Evolutionary conservation across 2,329 filamentous ascomycete genomes (phyloP), one percentile per base, ranked within the genome.

Genomic region (Penicillium brevicompactum): DNA sequence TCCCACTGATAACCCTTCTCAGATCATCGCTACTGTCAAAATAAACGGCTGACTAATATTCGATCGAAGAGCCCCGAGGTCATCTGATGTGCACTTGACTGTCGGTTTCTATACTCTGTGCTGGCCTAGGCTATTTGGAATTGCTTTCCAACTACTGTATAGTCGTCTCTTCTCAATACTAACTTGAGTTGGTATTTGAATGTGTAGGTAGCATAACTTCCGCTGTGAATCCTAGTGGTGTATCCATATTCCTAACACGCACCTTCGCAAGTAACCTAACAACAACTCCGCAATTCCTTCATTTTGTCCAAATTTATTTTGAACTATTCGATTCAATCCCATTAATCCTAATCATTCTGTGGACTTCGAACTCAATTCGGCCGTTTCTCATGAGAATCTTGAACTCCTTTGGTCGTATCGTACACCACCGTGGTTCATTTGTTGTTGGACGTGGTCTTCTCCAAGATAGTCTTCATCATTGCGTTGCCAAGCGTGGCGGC

Each of bases 381-480:
- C 34, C 34, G 34, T 37, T 37, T 37, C 34, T 37, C 34, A n/a
- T 37, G n/a, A n/a, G 4, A n/a, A 7, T n/a, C 4, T 37, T 37
- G 34, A 14, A n/a, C 34, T 7, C 34, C 14, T n/a, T 14, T n/a
- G 34, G 34, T 37, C 14, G 13, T 37, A 54, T 56, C 31, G 41
- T 46, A 54, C 47, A 49, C 22, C 37, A 21, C 37, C 47, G 13
- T 30, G n/a, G 11, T 27, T 61, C 32, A 64, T 59, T 51, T 24
- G 10, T 57, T 52, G 32, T 56, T 56, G 34, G 52, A 31, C 1
- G 67, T 68, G 22, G 88, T 89, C 73, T 91, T 93, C 76, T 93
- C 90, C 64, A 97, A 76, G 67, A 99, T 94, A 43, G 91, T 94
- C 80, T 88, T 92, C 75, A 99, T 95, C 94, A 99, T 99, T 72